Base-by-base conservation (phyloP, 768 basidiomycete species). In the Kondoa malvinella region DNA sequence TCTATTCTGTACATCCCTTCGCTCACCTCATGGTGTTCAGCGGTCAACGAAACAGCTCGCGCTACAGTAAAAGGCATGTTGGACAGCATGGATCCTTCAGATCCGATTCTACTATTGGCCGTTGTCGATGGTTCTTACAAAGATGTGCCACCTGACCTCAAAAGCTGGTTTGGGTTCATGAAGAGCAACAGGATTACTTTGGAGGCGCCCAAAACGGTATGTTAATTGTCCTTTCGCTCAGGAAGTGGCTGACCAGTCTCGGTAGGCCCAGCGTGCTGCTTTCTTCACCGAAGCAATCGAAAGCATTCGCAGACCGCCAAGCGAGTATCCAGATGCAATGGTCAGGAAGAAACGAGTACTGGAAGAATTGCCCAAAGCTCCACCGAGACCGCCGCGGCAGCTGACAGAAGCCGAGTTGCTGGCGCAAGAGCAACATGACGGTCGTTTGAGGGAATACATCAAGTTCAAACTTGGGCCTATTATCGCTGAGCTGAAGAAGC, bases 1-100 rank as follows among this genome's bases (percentile, higher is more conserved):
- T 92, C 91, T 0, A 86, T 97, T 40, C 83, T 99, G 61, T 97
- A 92, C 77, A 89, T 99, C 32, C 94, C 94, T 0, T 88, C 89
- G 1, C 82, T 99, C 3, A 74, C 84, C 0, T 83, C 86, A 0
- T 97, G 92, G 92, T 87, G 87, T 71, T 80, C 85, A 0, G 85
- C 90, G 1, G 83, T 97, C 27, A 83, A 87, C 0, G 92, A 96
- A 72, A 86, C 87, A 0, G 82, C 90, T 0, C 82, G 91, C 12
- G 82, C 86, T 1, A 94, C 91, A 0, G 83, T 96, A 34, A 86
- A 86, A 57, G 85, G 92, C 1, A 86, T 96, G 83, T 84, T 99
- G 14, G 92, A 95, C 74, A 86, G 89, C 8, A 83, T 99, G 3
- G 81, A 87, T 0, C 89, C 95, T 0, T 87, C 88, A 0, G 95